Conservation (phyloP, 148 eudicot species). For the Hydrangea macrophylla region DNA sequence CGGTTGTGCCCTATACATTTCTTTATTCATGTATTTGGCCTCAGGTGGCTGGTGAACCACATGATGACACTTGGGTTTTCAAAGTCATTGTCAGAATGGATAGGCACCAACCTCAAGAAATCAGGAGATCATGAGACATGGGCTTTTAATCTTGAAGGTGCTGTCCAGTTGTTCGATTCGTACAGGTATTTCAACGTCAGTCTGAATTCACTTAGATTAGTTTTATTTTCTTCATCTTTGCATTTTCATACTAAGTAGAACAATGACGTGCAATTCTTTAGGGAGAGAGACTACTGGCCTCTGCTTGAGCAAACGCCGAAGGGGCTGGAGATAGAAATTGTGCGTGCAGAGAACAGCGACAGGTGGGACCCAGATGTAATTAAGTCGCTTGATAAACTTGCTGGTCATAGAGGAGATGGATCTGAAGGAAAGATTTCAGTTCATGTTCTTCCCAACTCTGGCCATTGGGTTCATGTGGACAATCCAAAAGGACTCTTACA, state of each 20-base stretch:
- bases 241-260: neutral
- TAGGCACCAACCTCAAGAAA: slow-evolving; percentile 81
- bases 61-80: slow-evolving; percentile 86
- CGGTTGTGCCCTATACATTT: too few relatives aligned
- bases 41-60: slow-evolving; percentile 95
- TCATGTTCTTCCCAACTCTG: slow-evolving; percentile 80
- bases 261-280: slow-evolving; percentile 7
- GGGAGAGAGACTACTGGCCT: slow-evolving; percentile 83
- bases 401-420: slow-evolving; percentile 33
- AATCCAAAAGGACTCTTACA: slow-evolving; percentile 92
- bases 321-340: slow-evolving; percentile 63
- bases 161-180: slow-evolving; percentile 85
- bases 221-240: neutral
- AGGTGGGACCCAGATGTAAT: slow-evolving; percentile 67
- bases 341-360: slow-evolving; percentile 93
- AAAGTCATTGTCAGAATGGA: slow-evolving; percentile 84
- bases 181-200: slow-evolving; percentile 47
- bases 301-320: slow-evolving; percentile 73
- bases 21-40: slow-evolving; percentile 8
- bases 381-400: slow-evolving; percentile 58
- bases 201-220: neutral
- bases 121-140: slow-evolving; percentile 70
- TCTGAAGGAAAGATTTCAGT: slow-evolving; percentile 60
- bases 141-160: slow-evolving; percentile 92
- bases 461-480: slow-evolving; percentile 99